phyloP scores from a whole-genome alignment of 306 rosid species.

The Acmispon strigosus region DNA sequence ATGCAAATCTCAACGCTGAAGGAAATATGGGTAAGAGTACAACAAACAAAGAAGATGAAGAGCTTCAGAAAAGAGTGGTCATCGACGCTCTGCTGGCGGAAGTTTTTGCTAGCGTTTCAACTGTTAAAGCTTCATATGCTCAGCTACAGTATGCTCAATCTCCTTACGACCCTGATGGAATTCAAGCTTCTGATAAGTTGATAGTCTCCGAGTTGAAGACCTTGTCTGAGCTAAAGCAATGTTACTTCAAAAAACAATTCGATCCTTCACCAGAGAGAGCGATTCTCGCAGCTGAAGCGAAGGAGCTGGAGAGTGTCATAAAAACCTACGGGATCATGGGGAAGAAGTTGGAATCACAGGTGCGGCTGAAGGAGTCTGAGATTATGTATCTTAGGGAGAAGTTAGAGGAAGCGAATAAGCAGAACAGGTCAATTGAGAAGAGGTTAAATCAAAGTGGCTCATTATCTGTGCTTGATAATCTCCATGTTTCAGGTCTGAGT shows the following conservation, averaged over 20 bases:
- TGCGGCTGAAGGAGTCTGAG: slow-evolving; percentile 72
- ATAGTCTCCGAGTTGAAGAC: slow-evolving; percentile 53
- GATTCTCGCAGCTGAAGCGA: slow-evolving; percentile 52
- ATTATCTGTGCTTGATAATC: slow-evolving; percentile 37
- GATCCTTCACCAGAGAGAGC: slow-evolving; percentile 61
- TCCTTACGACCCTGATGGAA: slow-evolving; percentile 70
- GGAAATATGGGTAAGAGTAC: slow-evolving; percentile 18
- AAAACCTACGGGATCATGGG: slow-evolving; percentile 53
- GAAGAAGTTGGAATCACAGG: slow-evolving; percentile 75
- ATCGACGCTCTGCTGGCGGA: slow-evolving; percentile 58
- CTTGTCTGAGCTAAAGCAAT: slow-evolving; percentile 68
- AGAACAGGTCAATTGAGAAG: slow-evolving; percentile 55
- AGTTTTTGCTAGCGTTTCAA: slow-evolving; percentile 64
- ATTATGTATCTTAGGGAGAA: slow-evolving; percentile 62
- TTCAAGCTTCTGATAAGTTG: slow-evolving; percentile 58
- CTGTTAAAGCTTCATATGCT: slow-evolving; percentile 74
- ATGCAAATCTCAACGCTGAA: slow-evolving; percentile 24
- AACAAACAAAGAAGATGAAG: slow-evolving; percentile 33
- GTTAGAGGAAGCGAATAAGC: slow-evolving; percentile 49
- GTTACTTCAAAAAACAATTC: slow-evolving; percentile 55
- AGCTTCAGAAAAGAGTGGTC: slow-evolving; percentile 44
- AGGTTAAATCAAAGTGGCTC: slow-evolving; percentile 63
- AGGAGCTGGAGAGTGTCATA: slow-evolving; percentile 66
- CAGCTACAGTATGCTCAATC: slow-evolving; percentile 68
- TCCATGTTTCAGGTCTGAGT: slow-evolving; percentile 51